Percentiles rank a stretch among this genome's conserved stretches.
Conservation (phyloP, 2,329 filamentous ascomycete species). For the Emmonsiellopsis sp. region DNA sequence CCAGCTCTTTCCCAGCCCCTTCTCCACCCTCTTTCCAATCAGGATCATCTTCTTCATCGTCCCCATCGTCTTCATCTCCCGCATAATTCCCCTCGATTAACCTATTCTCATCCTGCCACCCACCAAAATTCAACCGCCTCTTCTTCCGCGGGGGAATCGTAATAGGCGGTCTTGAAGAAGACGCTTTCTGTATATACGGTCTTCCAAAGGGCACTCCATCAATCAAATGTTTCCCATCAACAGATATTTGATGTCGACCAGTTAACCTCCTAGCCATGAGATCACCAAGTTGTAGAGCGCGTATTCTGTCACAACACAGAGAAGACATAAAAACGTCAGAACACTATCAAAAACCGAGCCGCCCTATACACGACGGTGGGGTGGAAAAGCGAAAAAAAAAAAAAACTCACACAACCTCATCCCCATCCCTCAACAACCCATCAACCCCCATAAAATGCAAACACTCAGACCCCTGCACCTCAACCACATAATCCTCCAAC, state of each 20-base stretch:
- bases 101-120: conserved; percentile 19
- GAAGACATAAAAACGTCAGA: not conserved
- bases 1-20: conserved; percentile 13
- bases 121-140: conserved; percentile 34
- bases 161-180: conserved; percentile 55
- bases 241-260: conserved; percentile 71
- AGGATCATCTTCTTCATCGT: conserved; percentile 22
- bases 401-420: conserved; percentile 64
- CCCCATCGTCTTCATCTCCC: conserved; percentile 15
- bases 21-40: conserved; percentile 3
- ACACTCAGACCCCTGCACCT: conserved; percentile 76
- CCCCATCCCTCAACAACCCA: conserved; percentile 67
- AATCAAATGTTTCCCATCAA: conserved; percentile 68
- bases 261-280: conserved; percentile 61
- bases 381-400: not conserved
- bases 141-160: conserved; percentile 72
- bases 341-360: not conserved
- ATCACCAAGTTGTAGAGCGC: conserved; percentile 66
- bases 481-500: conserved; percentile 80
- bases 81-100: conserved; percentile 14
- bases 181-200: conserved; percentile 50
- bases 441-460: conserved; percentile 71
- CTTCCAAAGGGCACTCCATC: conserved; percentile 81
- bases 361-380: too few relatives aligned
- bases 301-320: conserved; percentile 48